These are phyloP conservation scores for Macadamia integrifolia DNA, from an alignment of 164 flowering plant species.

Conservation along the genomic window DNA sequence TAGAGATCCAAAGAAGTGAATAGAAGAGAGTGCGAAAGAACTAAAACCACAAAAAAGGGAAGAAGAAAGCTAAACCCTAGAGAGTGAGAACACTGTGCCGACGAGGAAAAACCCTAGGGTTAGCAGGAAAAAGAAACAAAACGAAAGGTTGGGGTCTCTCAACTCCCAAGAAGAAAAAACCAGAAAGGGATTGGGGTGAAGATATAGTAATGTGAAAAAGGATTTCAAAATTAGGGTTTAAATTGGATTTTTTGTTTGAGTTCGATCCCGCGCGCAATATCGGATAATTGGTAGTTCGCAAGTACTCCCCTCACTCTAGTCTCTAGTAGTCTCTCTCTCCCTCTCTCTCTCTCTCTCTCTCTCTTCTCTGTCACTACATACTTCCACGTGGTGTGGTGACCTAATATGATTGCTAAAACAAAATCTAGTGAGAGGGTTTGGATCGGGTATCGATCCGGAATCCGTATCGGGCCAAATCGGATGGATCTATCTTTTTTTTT, in stretches of 20 bases:
- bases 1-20: not conserved
- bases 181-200: not conserved
- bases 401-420: no score
- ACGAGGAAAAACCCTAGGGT: not conserved
- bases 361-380: no score
- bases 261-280: not conserved
- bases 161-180: no score
- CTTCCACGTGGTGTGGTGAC: not conserved
- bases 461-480: no score
- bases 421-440: no score
- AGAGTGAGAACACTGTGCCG: not conserved
- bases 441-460: no score
- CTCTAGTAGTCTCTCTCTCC: no score
- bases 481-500: no score
- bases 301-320: no score
- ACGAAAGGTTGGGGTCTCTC: not conserved
- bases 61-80: not conserved
- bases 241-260: not conserved
- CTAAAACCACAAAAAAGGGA: not conserved
- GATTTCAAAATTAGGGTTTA: not conserved
- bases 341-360: no score
- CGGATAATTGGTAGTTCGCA: no score
- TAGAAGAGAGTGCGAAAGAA: not conserved
- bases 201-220: not conserved
- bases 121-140: not conserved